Percentiles rank a stretch among this genome's conserved stretches.
These are phyloP conservation scores for Nymphaea thermarum DNA, from an alignment of 164 flowering plant genomes.

Conservation along the genomic window DNA sequence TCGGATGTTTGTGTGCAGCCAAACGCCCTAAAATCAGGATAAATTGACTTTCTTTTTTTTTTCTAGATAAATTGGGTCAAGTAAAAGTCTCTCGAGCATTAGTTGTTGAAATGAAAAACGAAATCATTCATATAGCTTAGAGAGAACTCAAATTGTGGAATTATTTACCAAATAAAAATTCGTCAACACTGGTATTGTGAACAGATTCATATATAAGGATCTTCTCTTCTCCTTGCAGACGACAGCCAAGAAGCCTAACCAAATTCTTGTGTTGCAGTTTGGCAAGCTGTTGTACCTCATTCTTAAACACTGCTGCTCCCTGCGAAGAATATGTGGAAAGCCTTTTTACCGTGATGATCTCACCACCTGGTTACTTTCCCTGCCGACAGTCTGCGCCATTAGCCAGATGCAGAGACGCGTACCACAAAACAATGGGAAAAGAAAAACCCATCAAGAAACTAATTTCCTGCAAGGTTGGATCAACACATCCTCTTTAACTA, in stretches of 20 bases:
- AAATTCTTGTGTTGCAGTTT: constrained; percentile 37
- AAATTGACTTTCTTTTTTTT: too few relatives aligned
- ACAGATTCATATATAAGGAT: constrained; percentile 31
- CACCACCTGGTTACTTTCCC: constrained; percentile 21
- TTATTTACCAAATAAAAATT: constrained; percentile 16
- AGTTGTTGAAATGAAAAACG: background rate
- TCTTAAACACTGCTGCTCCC: constrained; percentile 27
- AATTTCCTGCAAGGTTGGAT: background rate
- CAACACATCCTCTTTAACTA: too few relatives aligned
- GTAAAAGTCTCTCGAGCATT: too few relatives aligned
- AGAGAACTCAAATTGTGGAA: background rate
- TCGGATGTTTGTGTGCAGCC: background rate
- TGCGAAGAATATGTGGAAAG: constrained; percentile 21
- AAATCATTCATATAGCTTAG: background rate
- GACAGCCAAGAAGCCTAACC: constrained; percentile 27
- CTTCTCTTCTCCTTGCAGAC: constrained; percentile 26
- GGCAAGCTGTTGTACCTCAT: constrained; percentile 21
- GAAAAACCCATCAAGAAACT: background rate
- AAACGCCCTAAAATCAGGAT: too few relatives aligned
- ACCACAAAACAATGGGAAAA: background rate
- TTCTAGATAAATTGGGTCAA: too few relatives aligned
- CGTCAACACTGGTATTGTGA: constrained; percentile 24
- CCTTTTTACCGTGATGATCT: constrained; percentile 33
- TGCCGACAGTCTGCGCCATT: too few relatives aligned
- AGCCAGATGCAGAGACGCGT: background rate